phyloP scores from a whole-genome alignment of 2,329 filamentous ascomycete genomes.

The Aspergillus amoenus region DNA sequence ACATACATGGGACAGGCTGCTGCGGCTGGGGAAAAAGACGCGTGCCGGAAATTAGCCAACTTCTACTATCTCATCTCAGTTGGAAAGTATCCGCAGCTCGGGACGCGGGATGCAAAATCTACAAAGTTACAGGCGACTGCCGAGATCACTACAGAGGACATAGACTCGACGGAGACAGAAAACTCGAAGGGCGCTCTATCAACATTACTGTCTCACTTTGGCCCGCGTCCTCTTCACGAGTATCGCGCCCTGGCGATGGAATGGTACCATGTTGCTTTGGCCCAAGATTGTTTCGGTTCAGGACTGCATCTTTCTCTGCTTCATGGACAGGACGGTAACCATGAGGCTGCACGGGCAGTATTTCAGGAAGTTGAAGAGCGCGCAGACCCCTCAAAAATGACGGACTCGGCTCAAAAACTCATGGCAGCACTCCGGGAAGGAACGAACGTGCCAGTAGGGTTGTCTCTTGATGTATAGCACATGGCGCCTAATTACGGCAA shows the following conservation, averaged over 20 bases:
- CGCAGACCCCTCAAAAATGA: background rate
- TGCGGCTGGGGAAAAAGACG: constrained; percentile 24
- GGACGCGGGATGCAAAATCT: background rate
- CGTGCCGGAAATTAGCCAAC: constrained; percentile 36
- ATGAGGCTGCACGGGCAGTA: constrained; percentile 3
- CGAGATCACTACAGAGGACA: background rate
- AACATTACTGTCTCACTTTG: constrained; percentile 14
- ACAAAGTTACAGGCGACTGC: background rate
- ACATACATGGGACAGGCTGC: constrained; percentile 36
- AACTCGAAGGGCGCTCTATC: background rate
- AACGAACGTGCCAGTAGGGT: background rate
- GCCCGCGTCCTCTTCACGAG: constrained; percentile 18
- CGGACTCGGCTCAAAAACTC: background rate
- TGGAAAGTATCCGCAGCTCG: constrained; percentile 25
- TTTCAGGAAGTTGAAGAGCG: constrained; percentile 14
- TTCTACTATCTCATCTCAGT: constrained; percentile 37
- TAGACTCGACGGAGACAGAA: background rate
- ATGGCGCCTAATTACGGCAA: no score
- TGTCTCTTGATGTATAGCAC: background rate
- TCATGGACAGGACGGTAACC: constrained; percentile 25
- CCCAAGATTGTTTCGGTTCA: constrained; percentile 20
- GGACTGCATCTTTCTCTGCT: constrained; percentile 31
- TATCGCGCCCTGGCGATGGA: constrained; percentile 32
- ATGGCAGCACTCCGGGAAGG: background rate
- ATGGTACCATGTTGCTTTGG: constrained; percentile 35